Evolutionary conservation across 2,329 filamentous ascomycete genomes (phyloP).

Genomic region (Xylariaceae sp.): DNA sequence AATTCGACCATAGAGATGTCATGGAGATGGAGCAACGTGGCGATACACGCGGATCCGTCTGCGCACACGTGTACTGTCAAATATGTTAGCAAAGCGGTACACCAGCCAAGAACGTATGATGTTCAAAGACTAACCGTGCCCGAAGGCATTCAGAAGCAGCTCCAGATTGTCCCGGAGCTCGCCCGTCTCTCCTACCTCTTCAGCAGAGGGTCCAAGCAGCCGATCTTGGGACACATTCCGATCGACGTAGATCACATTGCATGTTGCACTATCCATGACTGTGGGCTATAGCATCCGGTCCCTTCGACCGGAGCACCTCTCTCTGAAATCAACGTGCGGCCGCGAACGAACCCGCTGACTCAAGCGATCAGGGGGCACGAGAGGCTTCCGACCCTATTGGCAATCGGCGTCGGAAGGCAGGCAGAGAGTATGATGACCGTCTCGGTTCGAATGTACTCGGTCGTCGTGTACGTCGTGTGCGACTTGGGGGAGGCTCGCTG

Average conservation of each 20-base stretch:
- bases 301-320: conserved; percentile 51
- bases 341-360: too few species aligned
- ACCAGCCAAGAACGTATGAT: conserved; percentile 1
- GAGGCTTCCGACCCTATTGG: background rate
- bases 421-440: conserved; percentile 7
- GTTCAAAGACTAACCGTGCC: conserved; percentile 37
- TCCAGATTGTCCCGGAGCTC: conserved; percentile 38
- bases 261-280: conserved; percentile 50
- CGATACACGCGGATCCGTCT: conserved; percentile 45
- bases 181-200: conserved; percentile 22
- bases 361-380: background rate
- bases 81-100: conserved; percentile 4
- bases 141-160: conserved; percentile 46
- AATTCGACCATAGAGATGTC: conserved; percentile 44
- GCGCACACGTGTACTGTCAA: conserved; percentile 45
- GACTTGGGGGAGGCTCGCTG: conserved; percentile 15
- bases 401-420: background rate
- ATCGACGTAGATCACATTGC: conserved; percentile 55
- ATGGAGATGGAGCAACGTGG: conserved; percentile 45
- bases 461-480: conserved; percentile 12
- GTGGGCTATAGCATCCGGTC: conserved; percentile 51
- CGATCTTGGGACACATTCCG: conserved; percentile 42
- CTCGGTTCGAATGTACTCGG: conserved; percentile 12
- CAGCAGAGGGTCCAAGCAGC: conserved; percentile 25
- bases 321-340: background rate